A percentile compares a stretch with the other conserved stretches of the same genome.
Conservation (phyloP, 2,329 filamentous ascomycete genomes). For the Conoideocrella luteorostrata region DNA sequence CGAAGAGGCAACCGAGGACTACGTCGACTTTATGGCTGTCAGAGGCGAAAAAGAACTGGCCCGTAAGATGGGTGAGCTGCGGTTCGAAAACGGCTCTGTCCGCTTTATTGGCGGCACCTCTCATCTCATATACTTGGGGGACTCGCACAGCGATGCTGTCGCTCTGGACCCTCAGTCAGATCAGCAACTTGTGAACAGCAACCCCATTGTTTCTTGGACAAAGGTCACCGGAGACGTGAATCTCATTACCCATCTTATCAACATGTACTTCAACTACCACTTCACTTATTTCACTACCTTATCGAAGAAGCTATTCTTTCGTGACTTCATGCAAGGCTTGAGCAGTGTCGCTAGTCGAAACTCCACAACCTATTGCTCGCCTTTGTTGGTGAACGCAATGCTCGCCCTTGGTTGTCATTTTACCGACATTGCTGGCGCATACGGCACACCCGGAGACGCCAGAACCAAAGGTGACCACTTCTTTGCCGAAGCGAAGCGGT, state of each 20-base stretch:
- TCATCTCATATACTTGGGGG: slow-evolving; percentile 76
- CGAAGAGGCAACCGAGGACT: slow-evolving; percentile 34
- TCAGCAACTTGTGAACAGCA: slow-evolving; percentile 47
- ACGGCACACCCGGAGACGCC: slow-evolving; percentile 64
- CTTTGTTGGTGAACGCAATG: slow-evolving; percentile 88
- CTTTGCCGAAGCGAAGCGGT: slow-evolving; percentile 84
- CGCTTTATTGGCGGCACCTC: slow-evolving; percentile 93
- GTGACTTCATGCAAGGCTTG: slow-evolving; percentile 72
- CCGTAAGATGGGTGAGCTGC: slow-evolving; percentile 86
- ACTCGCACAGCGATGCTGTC: slow-evolving; percentile 28
- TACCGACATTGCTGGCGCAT: slow-evolving; percentile 67
- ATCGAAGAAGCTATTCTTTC: slow-evolving; percentile 78
- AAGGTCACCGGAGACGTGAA: slow-evolving; percentile 72
- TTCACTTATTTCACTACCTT: slow-evolving; percentile 93
- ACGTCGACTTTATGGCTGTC: slow-evolving; percentile 31
- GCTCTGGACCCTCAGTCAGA: slow-evolving; percentile 36
- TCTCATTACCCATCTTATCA: slow-evolving; percentile 79
- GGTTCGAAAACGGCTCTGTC: slow-evolving; percentile 79
- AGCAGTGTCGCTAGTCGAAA: slow-evolving; percentile 43
- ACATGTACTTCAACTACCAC: slow-evolving; percentile 98
- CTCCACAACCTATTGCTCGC: slow-evolving; percentile 71
- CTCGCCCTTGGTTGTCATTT: slow-evolving; percentile 91
- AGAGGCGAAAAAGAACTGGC: slow-evolving; percentile 73
- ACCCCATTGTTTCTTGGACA: slow-evolving; percentile 82
- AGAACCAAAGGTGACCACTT: slow-evolving; percentile 92